These are phyloP conservation scores for Hemerocallis citrina DNA, from an alignment of 106 monocot genomes.

Conservation along the genomic window DNA sequence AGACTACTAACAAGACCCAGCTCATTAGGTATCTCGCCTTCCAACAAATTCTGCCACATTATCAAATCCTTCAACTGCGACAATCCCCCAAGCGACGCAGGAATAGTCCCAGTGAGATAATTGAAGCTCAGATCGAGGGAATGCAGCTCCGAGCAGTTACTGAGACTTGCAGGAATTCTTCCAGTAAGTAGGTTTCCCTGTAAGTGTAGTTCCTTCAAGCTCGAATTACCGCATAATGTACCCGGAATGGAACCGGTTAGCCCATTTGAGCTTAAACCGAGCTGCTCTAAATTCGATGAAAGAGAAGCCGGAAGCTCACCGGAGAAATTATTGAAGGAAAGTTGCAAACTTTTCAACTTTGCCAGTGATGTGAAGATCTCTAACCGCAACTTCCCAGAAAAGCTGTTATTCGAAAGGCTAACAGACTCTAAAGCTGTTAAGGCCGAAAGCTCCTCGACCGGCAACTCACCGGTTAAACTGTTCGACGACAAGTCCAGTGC, in stretches of 20 bases:
- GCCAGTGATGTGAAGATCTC: conserved; percentile 16
- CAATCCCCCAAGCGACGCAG: conserved; percentile 36
- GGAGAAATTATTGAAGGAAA: conserved; percentile 51
- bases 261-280: conserved; percentile 64
- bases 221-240: conserved; percentile 24
- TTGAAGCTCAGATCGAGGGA: conserved; percentile 91
- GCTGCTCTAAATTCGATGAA: conserved; percentile 30
- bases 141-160: conserved; percentile 56
- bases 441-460: conserved; percentile 19
- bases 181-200: conserved; percentile 71
- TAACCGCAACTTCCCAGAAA: too few species aligned
- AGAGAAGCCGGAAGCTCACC: conserved; percentile 32
- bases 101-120: conserved; percentile 55
- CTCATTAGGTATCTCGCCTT: conserved; percentile 67
- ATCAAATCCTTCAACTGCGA: conserved; percentile 52
- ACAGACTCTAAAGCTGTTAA: conserved; percentile 31
- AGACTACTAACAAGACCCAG: conserved; percentile 25
- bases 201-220: conserved; percentile 48
- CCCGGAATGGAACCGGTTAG: conserved; percentile 45
- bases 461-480: conserved; percentile 45
- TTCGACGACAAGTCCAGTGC: conserved; percentile 53
- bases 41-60: conserved; percentile 81
- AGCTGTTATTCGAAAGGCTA: conserved; percentile 56
- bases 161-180: conserved; percentile 35
- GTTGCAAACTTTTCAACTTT: conserved; percentile 21